A percentile compares a stretch with the other conserved stretches of the same genome.
Conservation (phyloP, 2,329 filamentous ascomycete species). For the Pseudogymnoascus sp. region DNA sequence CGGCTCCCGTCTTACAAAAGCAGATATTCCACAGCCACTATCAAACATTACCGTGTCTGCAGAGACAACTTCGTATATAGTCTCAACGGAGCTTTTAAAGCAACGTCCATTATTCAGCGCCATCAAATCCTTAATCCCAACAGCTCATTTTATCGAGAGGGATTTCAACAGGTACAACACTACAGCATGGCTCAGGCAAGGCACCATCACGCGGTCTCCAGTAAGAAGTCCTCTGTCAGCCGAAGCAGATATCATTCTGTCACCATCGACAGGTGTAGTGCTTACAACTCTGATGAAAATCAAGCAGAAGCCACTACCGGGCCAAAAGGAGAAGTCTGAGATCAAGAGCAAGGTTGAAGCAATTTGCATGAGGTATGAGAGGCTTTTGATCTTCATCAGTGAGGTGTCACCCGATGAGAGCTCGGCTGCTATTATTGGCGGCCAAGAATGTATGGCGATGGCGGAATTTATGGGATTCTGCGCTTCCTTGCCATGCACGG, state of each 20-base stretch:
- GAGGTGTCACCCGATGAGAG: constrained; percentile 42
- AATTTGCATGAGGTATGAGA: constrained; percentile 56
- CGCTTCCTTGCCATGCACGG: constrained; percentile 31
- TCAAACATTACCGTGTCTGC: constrained; percentile 17
- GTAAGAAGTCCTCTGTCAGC: constrained; percentile 35
- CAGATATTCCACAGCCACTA: constrained; percentile 15
- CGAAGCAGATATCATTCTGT: constrained; percentile 69
- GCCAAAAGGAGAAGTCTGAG: constrained; percentile 40
- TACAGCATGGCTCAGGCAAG: constrained; percentile 28
- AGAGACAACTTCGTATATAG: constrained; percentile 38
- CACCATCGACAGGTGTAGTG: constrained; percentile 61
- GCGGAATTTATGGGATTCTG: constrained; percentile 27
- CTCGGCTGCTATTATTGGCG: constrained; percentile 21
- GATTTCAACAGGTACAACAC: constrained; percentile 43
- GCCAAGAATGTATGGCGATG: constrained; percentile 22
- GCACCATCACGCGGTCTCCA: constrained; percentile 30
- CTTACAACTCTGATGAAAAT: constrained; percentile 64
- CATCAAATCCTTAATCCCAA: constrained; percentile 43
- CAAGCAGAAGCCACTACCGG: constrained; percentile 64
- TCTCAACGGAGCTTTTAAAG: constrained; percentile 41
- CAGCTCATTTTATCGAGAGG: constrained; percentile 50
- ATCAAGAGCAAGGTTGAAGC: constrained; percentile 43
- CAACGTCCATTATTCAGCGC: constrained; percentile 42
- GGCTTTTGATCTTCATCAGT: constrained; percentile 61
- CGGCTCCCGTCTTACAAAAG: background rate